These are phyloP conservation scores for Rhizopogon roseolus DNA, from an alignment of 768 basidiomycete genomes.

Conservation along the genomic window DNA sequence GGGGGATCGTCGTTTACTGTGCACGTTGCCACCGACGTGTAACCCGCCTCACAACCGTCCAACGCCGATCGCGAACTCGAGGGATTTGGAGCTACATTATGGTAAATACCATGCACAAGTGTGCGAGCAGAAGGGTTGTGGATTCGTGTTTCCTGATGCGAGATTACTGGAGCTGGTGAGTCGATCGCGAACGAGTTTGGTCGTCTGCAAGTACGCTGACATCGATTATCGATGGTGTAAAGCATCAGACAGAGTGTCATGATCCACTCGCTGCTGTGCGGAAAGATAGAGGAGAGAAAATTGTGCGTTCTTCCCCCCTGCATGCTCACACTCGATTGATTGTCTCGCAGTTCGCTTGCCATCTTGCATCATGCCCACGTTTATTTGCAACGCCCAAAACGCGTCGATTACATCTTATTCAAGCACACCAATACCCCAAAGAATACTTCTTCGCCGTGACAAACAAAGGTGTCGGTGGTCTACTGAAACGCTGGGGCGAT, in stretches of 20 bases:
- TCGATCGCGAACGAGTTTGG: not conserved
- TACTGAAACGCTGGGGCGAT: conserved; percentile 77
- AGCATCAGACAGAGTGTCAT: conserved; percentile 87
- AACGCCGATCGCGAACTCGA: conserved; percentile 58
- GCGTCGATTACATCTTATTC: conserved; percentile 77
- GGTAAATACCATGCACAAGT: conserved; percentile 82
- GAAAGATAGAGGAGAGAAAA: conserved; percentile 81
- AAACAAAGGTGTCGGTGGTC: conserved; percentile 83
- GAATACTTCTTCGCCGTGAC: conserved; percentile 90
- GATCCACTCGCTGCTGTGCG: conserved; percentile 77
- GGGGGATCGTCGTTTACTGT: conserved; percentile 44
- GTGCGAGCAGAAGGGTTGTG: conserved; percentile 64
- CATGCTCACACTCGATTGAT: not conserved
- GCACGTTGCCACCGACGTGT: conserved; percentile 83
- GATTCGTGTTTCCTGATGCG: conserved; percentile 82
- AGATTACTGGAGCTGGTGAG: conserved; percentile 76
- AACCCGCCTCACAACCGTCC: conserved; percentile 48
- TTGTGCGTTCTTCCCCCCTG: conserved; percentile 37
- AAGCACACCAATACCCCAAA: conserved; percentile 79
- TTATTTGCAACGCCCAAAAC: conserved; percentile 69
- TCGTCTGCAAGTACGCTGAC: not conserved
- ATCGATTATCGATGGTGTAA: not conserved
- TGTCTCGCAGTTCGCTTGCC: conserved; percentile 67
- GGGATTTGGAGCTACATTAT: conserved; percentile 80
- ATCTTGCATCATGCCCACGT: conserved; percentile 53